Evolutionary conservation across 2,329 filamentous ascomycete genomes (phyloP).

Genomic region (Colletotrichum tropicicola): DNA sequence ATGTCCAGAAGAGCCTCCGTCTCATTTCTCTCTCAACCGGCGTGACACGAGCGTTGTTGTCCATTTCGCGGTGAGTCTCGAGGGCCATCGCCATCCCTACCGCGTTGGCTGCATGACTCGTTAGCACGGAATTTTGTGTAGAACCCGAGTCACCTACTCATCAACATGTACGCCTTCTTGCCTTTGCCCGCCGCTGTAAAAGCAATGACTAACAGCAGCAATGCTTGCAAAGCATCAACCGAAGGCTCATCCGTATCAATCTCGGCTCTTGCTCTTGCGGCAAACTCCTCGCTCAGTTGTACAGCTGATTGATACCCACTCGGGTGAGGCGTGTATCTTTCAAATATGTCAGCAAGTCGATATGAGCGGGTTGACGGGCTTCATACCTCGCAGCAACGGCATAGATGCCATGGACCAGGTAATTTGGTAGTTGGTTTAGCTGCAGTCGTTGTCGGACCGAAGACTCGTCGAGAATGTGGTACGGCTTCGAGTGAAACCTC

Average conservation of each 20-base stretch:
- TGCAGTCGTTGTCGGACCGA: slow-evolving; percentile 77
- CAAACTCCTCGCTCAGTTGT: slow-evolving; percentile 76
- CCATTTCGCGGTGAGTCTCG: slow-evolving; percentile 81
- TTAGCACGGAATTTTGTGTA: slow-evolving; percentile 1
- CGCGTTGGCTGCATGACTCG: slow-evolving; percentile 65
- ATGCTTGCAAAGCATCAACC: slow-evolving; percentile 78
- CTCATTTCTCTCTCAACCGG: slow-evolving; percentile 79
- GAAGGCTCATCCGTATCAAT: slow-evolving; percentile 85
- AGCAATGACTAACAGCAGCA: slow-evolving; percentile 78
- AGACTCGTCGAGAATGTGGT: slow-evolving; percentile 81
- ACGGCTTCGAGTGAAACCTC: slow-evolving; percentile 83
- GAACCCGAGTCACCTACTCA: slow-evolving; percentile 63
- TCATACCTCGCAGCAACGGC: slow-evolving; percentile 70
- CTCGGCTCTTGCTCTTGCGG: slow-evolving; percentile 72
- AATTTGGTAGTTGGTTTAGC: slow-evolving; percentile 69
- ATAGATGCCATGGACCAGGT: slow-evolving; percentile 65
- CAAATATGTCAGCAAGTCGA: slow-evolving; percentile 31
- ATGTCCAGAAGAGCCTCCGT: slow-evolving; percentile 87
- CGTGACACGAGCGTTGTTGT: slow-evolving; percentile 68
- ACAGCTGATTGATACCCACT: slow-evolving; percentile 74
- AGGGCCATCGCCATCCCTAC: slow-evolving; percentile 86
- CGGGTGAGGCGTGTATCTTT: slow-evolving; percentile 76
- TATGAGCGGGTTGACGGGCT: neutral
- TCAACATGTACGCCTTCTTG: slow-evolving; percentile 87
- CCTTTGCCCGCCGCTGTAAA: slow-evolving; percentile 82